A percentile compares a stretch with the other conserved stretches of the same genome.
Evolutionary conservation across 2,329 filamentous ascomycete species (phyloP).

Genomic region (Sarocladium oryzae): DNA sequence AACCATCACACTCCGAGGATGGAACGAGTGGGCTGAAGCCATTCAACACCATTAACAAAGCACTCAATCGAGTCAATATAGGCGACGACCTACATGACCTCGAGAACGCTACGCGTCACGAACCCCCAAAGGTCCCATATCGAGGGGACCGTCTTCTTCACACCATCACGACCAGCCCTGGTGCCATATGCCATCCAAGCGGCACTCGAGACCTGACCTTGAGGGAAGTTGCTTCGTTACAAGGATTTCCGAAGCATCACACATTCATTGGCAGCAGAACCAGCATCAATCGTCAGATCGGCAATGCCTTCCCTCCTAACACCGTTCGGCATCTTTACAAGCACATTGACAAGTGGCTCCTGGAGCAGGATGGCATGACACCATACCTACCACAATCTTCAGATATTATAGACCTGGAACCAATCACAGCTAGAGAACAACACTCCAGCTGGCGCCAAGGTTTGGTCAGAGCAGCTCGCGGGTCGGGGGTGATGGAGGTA

Average conservation of each 20-base stretch:
- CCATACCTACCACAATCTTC: slow-evolving; percentile 11
- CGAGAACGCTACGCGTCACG: slow-evolving; percentile 17
- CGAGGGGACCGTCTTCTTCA: slow-evolving; percentile 41
- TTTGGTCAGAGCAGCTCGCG: not conserved
- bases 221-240: slow-evolving; percentile 61
- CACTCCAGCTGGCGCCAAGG: not conserved
- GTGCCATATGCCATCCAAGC: slow-evolving; percentile 57
- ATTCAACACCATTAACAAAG: slow-evolving; percentile 38
- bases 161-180: slow-evolving; percentile 60
- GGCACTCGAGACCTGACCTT: slow-evolving; percentile 58
- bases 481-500: not conserved
- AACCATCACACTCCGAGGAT: slow-evolving; percentile 47
- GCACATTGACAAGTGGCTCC: slow-evolving; percentile 41
- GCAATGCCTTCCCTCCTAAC: slow-evolving; percentile 69
- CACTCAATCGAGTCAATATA: slow-evolving; percentile 22
- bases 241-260: slow-evolving; percentile 61
- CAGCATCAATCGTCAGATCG: slow-evolving; percentile 57
- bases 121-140: slow-evolving; percentile 30
- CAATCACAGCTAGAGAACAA: not conserved
- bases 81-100: slow-evolving; percentile 39
- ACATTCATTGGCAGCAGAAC: slow-evolving; percentile 41
- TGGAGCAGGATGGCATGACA: slow-evolving; percentile 33
- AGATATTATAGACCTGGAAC: not conserved
- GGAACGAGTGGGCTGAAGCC: slow-evolving; percentile 28
- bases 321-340: slow-evolving; percentile 43